Base-by-base conservation (phyloP, 345 rosid species). In the Gossypium stocksii region DNA sequence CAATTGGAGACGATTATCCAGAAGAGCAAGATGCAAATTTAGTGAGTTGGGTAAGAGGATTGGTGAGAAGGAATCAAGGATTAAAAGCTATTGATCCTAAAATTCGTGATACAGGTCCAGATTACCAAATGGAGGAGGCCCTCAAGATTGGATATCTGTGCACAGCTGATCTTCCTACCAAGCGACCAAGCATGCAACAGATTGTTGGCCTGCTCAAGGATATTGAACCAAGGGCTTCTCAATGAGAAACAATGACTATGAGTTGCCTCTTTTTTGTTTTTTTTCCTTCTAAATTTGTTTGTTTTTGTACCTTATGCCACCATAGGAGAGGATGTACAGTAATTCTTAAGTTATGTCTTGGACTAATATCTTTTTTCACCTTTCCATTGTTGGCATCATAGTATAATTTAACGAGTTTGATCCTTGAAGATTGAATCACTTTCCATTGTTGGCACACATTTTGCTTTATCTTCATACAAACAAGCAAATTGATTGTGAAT, bases 101-200 rank as follows among this genome's bases (percentile, higher is more conserved):
- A 77, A 89, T 94, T 54, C 86, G 79, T 9, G 87, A 83, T 9
- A 89, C 97, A 0, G 89, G 92, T 53, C 83, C 83, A 7, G 90
- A 85, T 53, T 77, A 79, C 1, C 92, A 94, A 71, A 86, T 92
- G 88, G 91, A 80, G 81, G 98, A 92, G 80, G 90, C 91, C 71
- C 88, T 94, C 61, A 94, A 90, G 91, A 94, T 92, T 7, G 98
- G 97, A 17, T 92, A 92, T 70, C 90, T 94, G 15, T 94, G 98
- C 85, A 94, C 97, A 0, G 97, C 97, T 13, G 97, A 90, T 46
- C 87, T 88, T 74, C 97, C 97, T 2, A 84, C 82, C 12, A 94
- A 94, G 83, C 89, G 97, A 56, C 98, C 98, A 16, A 94, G 90
- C 82, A 94, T 90, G 91, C 97, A 94, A 66, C 98, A 94, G 82